Base-by-base conservation (phyloP, 805 yeast genomes). In the Candida tammaniensis region DNA sequence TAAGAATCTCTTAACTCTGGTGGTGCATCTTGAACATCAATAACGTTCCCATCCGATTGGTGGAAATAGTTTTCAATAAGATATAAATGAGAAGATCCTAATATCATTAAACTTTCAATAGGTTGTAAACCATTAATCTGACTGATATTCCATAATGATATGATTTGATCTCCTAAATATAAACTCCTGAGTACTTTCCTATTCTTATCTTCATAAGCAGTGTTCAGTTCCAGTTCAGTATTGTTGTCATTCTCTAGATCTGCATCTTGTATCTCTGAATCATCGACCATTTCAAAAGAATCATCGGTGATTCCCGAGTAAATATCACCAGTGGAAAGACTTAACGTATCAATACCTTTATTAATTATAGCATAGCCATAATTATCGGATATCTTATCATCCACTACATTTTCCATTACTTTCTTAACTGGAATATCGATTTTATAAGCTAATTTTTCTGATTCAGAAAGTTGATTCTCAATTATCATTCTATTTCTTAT, bases 71-170 rank as follows among this genome's bases (percentile, higher is more conserved):
- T 77, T 39, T 78, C 85, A 36, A 83, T 75, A 46, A 86, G 59
- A 48, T 86, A 88, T 7, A 85, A 46, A 48, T 82, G 80, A 4
- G 68, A 62, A 3, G 68, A 59, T 0, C 95, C 95, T 24, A 81
- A 54, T 17, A 87, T 82, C 54, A 87, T 59, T 24, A 87, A 67
- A 11, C 91, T 85, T 49, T 86, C 95, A 12, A 72, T 64, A 2
- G 88, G 78, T 19, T 80, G 85, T n/a, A 87, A 59, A 0, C 95
- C 96, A 38, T 81, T 61, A 14, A 88, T 75, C 31, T 79, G 77
- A 35, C 89, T 77, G 1, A 84, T 78, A 52, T 87, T 87, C 80
- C 86, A 80, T 12, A 87, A 59, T 10, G 76, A 75, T n/a, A 64
- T 71, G 16, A 88, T 84, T 29, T 70, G 71, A 52, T 87, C 96